Percentiles rank a stretch among this genome's conserved stretches.
These are phyloP conservation scores for Vararia minispora DNA, from an alignment of 768 basidiomycete genomes.

Conservation along the genomic window DNA sequence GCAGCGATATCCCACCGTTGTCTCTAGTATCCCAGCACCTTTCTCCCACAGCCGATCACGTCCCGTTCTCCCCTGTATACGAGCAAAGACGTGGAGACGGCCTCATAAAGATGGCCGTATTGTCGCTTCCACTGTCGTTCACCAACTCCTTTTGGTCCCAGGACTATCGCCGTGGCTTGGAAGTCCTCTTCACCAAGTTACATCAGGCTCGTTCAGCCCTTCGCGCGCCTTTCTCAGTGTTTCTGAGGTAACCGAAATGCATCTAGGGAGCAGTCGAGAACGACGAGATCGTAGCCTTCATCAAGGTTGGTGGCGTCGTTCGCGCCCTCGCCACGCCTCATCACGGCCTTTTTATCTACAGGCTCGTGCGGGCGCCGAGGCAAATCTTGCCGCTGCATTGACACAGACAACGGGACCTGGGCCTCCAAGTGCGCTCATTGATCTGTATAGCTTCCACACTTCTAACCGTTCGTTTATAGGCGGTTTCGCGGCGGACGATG, in stretches of 20 bases:
- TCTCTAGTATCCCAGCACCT: too few relatives aligned
- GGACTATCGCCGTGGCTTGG: constrained; percentile 77
- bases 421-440: constrained; percentile 32
- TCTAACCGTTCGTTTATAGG: constrained; percentile 23
- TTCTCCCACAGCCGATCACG: too few relatives aligned
- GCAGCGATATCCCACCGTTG: too few relatives aligned
- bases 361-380: constrained; percentile 68
- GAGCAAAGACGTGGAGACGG: too few relatives aligned
- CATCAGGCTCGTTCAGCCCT: constrained; percentile 46
- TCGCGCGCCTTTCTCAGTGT: too few relatives aligned
- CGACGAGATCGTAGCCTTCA: constrained; percentile 72
- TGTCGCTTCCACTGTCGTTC: constrained; percentile 83
- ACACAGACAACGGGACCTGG: constrained; percentile 37
- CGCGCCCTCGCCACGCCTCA: constrained; percentile 1
- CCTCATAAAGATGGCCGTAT: constrained; percentile 55
- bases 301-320: constrained; percentile 53
- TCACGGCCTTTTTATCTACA: constrained; percentile 20
- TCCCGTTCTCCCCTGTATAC: too few relatives aligned
- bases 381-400: constrained; percentile 47
- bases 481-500: constrained; percentile 74
- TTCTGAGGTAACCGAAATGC: too few relatives aligned
- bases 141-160: constrained; percentile 93
- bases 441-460: constrained; percentile 5
- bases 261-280: constrained; percentile 72
- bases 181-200: constrained; percentile 64